Evolutionary conservation across 1,139 yeast genomes (phyloP), one percentile per base, ranked within the genome.

Genomic region (Blastobotrys apis): DNA sequence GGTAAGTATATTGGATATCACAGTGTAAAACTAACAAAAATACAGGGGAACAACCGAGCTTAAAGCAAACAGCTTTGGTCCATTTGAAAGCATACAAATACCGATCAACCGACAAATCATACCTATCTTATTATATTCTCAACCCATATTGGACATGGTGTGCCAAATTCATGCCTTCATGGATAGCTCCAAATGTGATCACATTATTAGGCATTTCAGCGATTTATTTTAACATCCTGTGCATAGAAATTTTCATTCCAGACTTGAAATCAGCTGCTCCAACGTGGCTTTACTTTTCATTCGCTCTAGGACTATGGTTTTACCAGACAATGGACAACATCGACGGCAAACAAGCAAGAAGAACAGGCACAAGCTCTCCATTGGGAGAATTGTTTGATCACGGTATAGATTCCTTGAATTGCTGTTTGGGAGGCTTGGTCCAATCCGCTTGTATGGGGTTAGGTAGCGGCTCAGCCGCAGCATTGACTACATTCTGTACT

Each of bases 321-420:
- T 84, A 84, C 65, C 92, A 84, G 59, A 84, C 94, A 1, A 81
- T 84, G 69, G 94, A 84, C 65, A 87, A 87, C 27, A 81, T 88
- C 58, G 94, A 84, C 60, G 94, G 94, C 9, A 79, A 82, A 55
- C 94, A 84, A 63, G 94, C 94, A 13, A 73, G 94, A 54, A 63
- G 78, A 56, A 84, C 92, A 0, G 84, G 84, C 26, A 84, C 83
- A 57, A 74, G 81, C 47, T 85, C 90, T 2, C 92, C 94, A 2
- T 68, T 84, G 52, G 94, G 92, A 13, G 92, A 84, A 63, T 71
- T 84, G 50, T 84, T 84, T 59, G 94, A 84, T 63, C 94, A 84
- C 56, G 84, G 88, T 23, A 78, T 84, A 47, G 94, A 84, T 63
- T 84, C 92, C 2, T 73, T 84, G 57, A 84, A 84, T 63, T 82